A percentile compares a stretch with the other conserved stretches of the same genome.
Evolutionary conservation across 208 protist genomes (phyloP).

Genomic region (Entamoeba invadens): DNA sequence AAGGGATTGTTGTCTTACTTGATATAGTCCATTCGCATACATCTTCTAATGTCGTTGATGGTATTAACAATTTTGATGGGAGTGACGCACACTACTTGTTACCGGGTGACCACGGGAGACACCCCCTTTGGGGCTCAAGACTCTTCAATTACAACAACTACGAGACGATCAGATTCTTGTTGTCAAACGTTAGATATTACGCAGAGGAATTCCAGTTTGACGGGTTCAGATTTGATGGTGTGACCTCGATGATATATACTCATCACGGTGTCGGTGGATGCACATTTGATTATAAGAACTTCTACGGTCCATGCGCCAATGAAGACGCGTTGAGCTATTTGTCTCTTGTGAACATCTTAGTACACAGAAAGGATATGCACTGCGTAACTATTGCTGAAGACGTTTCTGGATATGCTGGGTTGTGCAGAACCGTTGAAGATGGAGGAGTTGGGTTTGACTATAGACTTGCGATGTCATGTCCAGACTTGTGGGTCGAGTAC

Average conservation of each 20-base stretch:
- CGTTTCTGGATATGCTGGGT: slow-evolving; percentile 49
- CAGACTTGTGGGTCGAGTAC: slow-evolving; percentile 64
- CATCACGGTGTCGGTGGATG: slow-evolving; percentile 52
- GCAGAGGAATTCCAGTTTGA: slow-evolving; percentile 59
- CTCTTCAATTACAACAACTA: slow-evolving; percentile 61
- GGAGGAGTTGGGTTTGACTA: slow-evolving; percentile 72
- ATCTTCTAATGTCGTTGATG: slow-evolving; percentile 59
- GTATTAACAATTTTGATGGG: slow-evolving; percentile 60
- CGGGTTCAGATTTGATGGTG: slow-evolving; percentile 73
- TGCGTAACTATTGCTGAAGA: slow-evolving; percentile 43
- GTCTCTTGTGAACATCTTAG: slow-evolving; percentile 30
- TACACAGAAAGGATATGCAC: not conserved
- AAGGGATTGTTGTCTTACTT: slow-evolving; percentile 55
- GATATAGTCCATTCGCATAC: slow-evolving; percentile 62
- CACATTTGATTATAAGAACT: slow-evolving; percentile 44
- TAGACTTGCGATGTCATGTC: slow-evolving; percentile 58
- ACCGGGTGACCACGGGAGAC: slow-evolving; percentile 30
- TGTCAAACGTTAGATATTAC: slow-evolving; percentile 54
- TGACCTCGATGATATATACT: slow-evolving; percentile 65
- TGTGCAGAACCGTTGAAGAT: slow-evolving; percentile 53
- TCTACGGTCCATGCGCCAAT: slow-evolving; percentile 51
- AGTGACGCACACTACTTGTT: slow-evolving; percentile 51
- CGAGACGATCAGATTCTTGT: slow-evolving; percentile 57
- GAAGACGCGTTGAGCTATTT: slow-evolving; percentile 56
- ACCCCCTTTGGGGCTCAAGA: slow-evolving; percentile 44